Conservation (phyloP, 1,284 basidiomycete genomes). For the Schizophyllum commune region DNA sequence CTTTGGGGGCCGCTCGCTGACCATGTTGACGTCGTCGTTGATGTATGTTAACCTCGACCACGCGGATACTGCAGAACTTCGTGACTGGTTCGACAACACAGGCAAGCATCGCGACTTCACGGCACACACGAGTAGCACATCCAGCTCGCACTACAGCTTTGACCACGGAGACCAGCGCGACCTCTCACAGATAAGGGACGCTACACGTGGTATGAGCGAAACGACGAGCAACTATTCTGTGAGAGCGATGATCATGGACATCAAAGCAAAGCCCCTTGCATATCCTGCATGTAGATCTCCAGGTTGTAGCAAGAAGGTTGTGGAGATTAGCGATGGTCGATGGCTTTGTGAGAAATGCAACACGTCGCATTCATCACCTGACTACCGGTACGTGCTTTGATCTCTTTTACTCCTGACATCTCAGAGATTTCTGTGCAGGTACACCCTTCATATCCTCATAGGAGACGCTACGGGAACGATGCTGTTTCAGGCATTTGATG, state of each 20-base stretch:
- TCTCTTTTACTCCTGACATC: neutral
- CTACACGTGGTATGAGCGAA: slow-evolving; percentile 72
- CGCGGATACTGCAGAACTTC: slow-evolving; percentile 74
- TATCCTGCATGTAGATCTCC: slow-evolving; percentile 88
- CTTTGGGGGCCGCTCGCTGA: slow-evolving; percentile 82
- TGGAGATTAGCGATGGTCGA: slow-evolving; percentile 47
- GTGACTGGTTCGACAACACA: slow-evolving; percentile 86
- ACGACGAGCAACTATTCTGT: slow-evolving; percentile 79
- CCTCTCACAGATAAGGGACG: slow-evolving; percentile 78
- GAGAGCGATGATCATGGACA: slow-evolving; percentile 83
- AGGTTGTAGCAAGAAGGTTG: slow-evolving; percentile 90
- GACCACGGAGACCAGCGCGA: slow-evolving; percentile 69
- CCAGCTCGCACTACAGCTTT: slow-evolving; percentile 39
- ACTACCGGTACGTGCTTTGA: slow-evolving; percentile 79
- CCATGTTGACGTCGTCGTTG: slow-evolving; percentile 43
- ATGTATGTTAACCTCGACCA: slow-evolving; percentile 89
- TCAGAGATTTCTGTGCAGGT: slow-evolving; percentile 39
- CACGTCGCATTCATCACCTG: slow-evolving; percentile 62
- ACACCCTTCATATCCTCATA: slow-evolving; percentile 84
- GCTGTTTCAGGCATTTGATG: slow-evolving; percentile 96
- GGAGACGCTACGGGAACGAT: slow-evolving; percentile 84
- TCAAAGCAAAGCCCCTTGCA: slow-evolving; percentile 80
- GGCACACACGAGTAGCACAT: slow-evolving; percentile 43
- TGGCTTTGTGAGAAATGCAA: slow-evolving; percentile 98
- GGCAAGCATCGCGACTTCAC: slow-evolving; percentile 63